Base-by-base conservation (phyloP, 164 flowering plant species). In the Magnolia kwangsiensis region DNA sequence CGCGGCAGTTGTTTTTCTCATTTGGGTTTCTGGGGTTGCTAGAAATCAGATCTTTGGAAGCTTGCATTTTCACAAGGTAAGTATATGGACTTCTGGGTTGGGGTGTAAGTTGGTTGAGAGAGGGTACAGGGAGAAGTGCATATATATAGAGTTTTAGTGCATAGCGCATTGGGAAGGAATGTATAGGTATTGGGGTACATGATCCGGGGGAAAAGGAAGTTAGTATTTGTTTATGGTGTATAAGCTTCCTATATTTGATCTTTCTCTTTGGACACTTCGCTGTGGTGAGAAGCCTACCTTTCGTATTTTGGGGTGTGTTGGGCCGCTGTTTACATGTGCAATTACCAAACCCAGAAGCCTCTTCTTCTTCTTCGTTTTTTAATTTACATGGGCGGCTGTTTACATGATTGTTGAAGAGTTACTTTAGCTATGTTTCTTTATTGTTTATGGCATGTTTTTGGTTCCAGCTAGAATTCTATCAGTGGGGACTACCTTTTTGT, bases 161-260 rank as follows among this genome's bases (percentile, higher is more conserved):
- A 68, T 68, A 0, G 71, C 71, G 0, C 3, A 18, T 18, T 31
- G 51, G 75, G 75, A n/a, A n/a, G n/a, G n/a, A n/a, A n/a, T n/a
- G n/a, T n/a, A n/a, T n/a, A n/a, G n/a, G n/a, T 8, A 18, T 18
- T 31, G 51, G 75, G 75, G 75, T 59, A 51, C 67, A 73, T 58
- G 67, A 73, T 61, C 75, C 75, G 50, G 21, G 10, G 8, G 21
- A 59, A 8, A 37, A 24, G 67, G 75, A 19, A 8, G 10, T 61
- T 7, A 2, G 14, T 16, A 37, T 37, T 37, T 37, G 45, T 37
- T 3, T 37, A 37, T 37, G 45, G 45, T 37, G 45, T 37, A 37
- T 55, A 16, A 55, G 18, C 24, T 64, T 23, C 4, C 14, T 67
- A 23, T 37, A 37, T 37, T 65, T 67, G 27, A 24, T 24, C 18